Percentiles rank a stretch among this genome's conserved stretches.
phyloP scores from a whole-genome alignment of 2,329 filamentous ascomycete species.

The Zelopaecilomyces penicillatus region DNA sequence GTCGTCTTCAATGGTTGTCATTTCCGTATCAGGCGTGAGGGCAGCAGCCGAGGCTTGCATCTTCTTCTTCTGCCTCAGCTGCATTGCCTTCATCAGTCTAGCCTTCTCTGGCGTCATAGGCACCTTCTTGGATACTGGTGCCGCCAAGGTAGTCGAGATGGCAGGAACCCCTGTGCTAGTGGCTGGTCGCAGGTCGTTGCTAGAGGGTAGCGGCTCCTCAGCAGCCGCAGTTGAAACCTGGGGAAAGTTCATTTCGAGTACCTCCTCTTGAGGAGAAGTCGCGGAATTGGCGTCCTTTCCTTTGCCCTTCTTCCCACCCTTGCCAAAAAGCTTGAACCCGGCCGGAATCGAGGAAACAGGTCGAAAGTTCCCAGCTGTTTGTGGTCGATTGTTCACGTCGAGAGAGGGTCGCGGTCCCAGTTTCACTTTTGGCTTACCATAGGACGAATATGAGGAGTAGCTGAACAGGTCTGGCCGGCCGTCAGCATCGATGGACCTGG shows the following conservation, averaged over 20 bases:
- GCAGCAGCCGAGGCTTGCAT: constrained; percentile 16
- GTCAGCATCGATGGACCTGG: constrained; percentile 36
- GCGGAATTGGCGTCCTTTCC: constrained; percentile 15
- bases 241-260: constrained; percentile 28
- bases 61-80: constrained; percentile 76
- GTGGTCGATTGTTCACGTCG: constrained; percentile 52
- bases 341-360: constrained; percentile 73
- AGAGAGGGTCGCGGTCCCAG: constrained; percentile 76
- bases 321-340: constrained; percentile 64
- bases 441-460: constrained; percentile 40
- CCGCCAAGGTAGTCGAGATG: constrained; percentile 28
- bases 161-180: constrained; percentile 39
- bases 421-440: constrained; percentile 73
- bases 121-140: constrained; percentile 36
- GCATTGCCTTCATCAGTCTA: constrained; percentile 86
- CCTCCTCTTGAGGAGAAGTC: constrained; percentile 27
- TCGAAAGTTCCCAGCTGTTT: constrained; percentile 54
- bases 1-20: constrained; percentile 4
- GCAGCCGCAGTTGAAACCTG: constrained; percentile 28
- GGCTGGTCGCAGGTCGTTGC: constrained; percentile 25
- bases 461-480: constrained; percentile 42
- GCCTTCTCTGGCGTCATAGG: constrained; percentile 80
- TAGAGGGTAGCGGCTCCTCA: constrained; percentile 19
- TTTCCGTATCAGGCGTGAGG: constrained; percentile 15
- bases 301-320: constrained; percentile 42